These are phyloP conservation scores for Lichina pygmaea DNA, from an alignment of 495 filamentous ascomycete species.

Conservation along the genomic window DNA sequence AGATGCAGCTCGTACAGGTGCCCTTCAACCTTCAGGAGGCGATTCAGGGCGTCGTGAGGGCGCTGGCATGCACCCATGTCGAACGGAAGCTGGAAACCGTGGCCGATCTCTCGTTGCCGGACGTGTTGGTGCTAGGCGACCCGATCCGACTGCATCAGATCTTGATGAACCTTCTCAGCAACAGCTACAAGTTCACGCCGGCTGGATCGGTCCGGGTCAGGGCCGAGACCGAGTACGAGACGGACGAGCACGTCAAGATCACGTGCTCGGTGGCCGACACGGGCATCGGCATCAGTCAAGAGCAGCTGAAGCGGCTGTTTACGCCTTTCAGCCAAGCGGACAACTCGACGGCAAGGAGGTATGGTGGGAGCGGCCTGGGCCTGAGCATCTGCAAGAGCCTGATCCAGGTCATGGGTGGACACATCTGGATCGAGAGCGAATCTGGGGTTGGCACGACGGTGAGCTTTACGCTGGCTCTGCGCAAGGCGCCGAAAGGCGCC, in stretches of 20 bases:
- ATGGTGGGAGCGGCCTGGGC: slow-evolving; percentile 73
- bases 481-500: slow-evolving; percentile 37
- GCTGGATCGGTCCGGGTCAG: slow-evolving; percentile 61
- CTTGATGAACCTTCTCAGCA: slow-evolving; percentile 76
- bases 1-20: slow-evolving; percentile 78
- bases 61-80: slow-evolving; percentile 57
- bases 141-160: slow-evolving; percentile 80
- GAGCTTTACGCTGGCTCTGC: slow-evolving; percentile 58
- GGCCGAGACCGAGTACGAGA: slow-evolving; percentile 41
- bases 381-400: slow-evolving; percentile 75
- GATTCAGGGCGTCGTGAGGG: slow-evolving; percentile 65
- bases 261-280: slow-evolving; percentile 77
- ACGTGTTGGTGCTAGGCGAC: slow-evolving; percentile 58
- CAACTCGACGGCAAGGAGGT: slow-evolving; percentile 60
- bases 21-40: slow-evolving; percentile 67
- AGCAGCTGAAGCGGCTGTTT: slow-evolving; percentile 66
- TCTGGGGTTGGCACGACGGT: slow-evolving; percentile 60
- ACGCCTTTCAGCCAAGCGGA: slow-evolving; percentile 79
- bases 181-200: slow-evolving; percentile 83
- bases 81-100: slow-evolving; percentile 56
- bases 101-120: slow-evolving; percentile 36
- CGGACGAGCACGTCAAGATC: slow-evolving; percentile 36
- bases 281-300: slow-evolving; percentile 63
- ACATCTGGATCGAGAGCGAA: slow-evolving; percentile 53
- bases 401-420: slow-evolving; percentile 71